phyloP scores from a whole-genome alignment of 352 stramenopile genomes.

The Pseudoperonospora humuli region DNA sequence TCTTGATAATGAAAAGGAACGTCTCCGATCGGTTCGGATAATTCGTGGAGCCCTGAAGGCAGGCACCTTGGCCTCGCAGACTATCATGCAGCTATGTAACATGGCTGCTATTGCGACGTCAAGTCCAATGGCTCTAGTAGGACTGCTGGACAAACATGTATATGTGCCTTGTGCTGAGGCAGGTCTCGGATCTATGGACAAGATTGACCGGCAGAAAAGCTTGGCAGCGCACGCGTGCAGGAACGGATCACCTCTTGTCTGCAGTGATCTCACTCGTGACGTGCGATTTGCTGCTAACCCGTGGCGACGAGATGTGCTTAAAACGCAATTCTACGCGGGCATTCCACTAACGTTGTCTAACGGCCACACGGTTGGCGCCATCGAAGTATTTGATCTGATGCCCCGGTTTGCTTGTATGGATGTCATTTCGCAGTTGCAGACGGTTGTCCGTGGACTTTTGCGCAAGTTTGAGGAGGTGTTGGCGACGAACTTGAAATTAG shows the following conservation, averaged over 20 bases:
- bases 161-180: conserved; percentile 57
- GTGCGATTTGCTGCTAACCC: conserved; percentile 70
- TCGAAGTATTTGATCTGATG: conserved; percentile 68
- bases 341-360: conserved; percentile 79
- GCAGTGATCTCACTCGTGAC: conserved; percentile 62
- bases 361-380: conserved; percentile 63
- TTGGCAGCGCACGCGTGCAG: conserved; percentile 67
- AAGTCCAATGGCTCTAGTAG: conserved; percentile 55
- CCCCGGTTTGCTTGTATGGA: conserved; percentile 62
- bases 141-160: conserved; percentile 62
- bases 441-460: conserved; percentile 61
- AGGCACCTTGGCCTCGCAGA: conserved; percentile 29
- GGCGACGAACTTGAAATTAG: conserved; percentile 39
- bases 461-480: conserved; percentile 78
- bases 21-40: conserved; percentile 47
- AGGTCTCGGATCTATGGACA: conserved; percentile 25
- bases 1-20: conserved; percentile 63
- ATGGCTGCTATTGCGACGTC: conserved; percentile 78
- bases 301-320: conserved; percentile 50
- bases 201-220: conserved; percentile 51
- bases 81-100: conserved; percentile 63
- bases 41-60: conserved; percentile 41
- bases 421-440: conserved; percentile 67
- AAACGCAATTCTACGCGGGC: conserved; percentile 69
- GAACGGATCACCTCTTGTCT: conserved; percentile 65